Percentiles rank a stretch among this genome's conserved stretches.
Evolutionary conservation across 495 filamentous ascomycete genomes (phyloP).

Genomic region (Thermochaetoides thermophila): DNA sequence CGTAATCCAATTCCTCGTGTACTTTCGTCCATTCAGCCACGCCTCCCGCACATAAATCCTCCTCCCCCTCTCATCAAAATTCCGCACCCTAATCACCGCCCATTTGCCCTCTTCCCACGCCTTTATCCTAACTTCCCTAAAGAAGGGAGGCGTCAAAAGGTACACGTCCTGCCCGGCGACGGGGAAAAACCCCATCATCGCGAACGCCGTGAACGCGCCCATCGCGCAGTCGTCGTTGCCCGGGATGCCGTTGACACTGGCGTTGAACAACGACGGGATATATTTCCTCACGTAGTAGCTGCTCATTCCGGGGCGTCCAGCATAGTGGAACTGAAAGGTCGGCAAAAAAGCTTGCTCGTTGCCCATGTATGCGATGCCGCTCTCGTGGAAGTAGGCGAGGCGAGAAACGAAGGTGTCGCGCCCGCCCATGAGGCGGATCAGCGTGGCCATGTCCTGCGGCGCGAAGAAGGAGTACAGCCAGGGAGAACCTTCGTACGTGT

Average conservation of each 20-base stretch:
- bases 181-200: slow-evolving; percentile 60
- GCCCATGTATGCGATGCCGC: slow-evolving; percentile 51
- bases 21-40: slow-evolving; percentile 45
- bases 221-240: slow-evolving; percentile 68
- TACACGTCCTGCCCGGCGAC: slow-evolving; percentile 64
- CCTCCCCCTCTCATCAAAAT: slow-evolving; percentile 47
- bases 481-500: slow-evolving; percentile 55
- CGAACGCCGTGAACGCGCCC: slow-evolving; percentile 55
- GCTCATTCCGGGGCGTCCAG: slow-evolving; percentile 48
- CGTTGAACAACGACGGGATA: slow-evolving; percentile 53
- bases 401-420: slow-evolving; percentile 40
- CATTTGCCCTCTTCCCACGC: slow-evolving; percentile 19
- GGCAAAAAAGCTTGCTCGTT: slow-evolving; percentile 64
- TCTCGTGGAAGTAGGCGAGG: slow-evolving; percentile 47
- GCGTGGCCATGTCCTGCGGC: slow-evolving; percentile 51
- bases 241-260: slow-evolving; percentile 46
- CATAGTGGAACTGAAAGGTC: slow-evolving; percentile 61
- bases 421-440: slow-evolving; percentile 47
- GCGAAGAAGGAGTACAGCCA: slow-evolving; percentile 64
- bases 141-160: slow-evolving; percentile 50
- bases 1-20: slow-evolving; percentile 54
- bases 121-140: slow-evolving; percentile 46
- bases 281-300: slow-evolving; percentile 46
- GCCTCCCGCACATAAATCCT: slow-evolving; percentile 48
- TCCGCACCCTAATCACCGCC: slow-evolving; percentile 40